Conservation (phyloP, 139 green algal species). For the Desmodesmus armatus region DNA sequence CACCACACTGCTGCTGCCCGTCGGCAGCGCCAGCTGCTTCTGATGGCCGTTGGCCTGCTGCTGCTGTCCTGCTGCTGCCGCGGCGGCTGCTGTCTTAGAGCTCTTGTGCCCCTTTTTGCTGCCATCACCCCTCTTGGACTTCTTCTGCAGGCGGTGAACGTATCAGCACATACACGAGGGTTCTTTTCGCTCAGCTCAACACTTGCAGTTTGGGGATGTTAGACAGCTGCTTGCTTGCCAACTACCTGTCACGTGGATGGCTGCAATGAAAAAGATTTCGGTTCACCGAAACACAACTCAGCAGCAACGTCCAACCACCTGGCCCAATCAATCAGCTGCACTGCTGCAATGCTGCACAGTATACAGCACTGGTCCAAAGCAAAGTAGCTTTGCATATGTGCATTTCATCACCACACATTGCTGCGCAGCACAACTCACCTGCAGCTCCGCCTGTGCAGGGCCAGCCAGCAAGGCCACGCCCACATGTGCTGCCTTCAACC, state of each 20-base stretch:
- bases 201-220: too few species aligned
- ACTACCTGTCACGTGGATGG: too few species aligned
- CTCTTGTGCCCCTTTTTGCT: slow-evolving; percentile 21
- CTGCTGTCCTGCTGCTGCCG: slow-evolving; percentile 10
- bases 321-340: too few species aligned
- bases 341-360: too few species aligned
- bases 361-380: neutral
- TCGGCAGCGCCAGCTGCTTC: neutral
- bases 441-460: slow-evolving; percentile 49
- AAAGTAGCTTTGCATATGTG: neutral
- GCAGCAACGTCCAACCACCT: too few species aligned
- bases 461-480: slow-evolving; percentile 86
- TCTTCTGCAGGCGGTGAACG: neutral
- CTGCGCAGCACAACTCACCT: too few species aligned
- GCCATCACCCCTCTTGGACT: neutral
- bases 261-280: too few species aligned
- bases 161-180: neutral
- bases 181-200: neutral
- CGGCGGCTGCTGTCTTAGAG: slow-evolving; percentile 4
- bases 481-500: slow-evolving; percentile 92
- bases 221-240: too few species aligned
- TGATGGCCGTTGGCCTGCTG: neutral
- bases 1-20: neutral
- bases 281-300: too few species aligned
- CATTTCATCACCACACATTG: neutral